Percentiles rank a stretch among this genome's conserved stretches.
These are phyloP conservation scores for Spiraea crenata DNA, from an alignment of 331 rosid species.

Conservation along the genomic window DNA sequence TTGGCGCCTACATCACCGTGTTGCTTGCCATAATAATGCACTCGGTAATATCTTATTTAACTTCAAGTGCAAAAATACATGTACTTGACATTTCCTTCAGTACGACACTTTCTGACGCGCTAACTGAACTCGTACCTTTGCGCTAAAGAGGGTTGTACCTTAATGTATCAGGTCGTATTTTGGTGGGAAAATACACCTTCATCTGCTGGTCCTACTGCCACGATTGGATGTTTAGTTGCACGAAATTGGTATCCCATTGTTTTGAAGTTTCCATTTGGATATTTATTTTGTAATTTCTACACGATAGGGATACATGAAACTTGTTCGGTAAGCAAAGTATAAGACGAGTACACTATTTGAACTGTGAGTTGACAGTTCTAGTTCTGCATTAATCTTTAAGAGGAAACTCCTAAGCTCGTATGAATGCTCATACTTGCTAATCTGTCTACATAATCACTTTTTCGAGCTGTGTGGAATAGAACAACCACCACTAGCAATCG, in stretches of 20 bases:
- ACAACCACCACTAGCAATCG: neutral
- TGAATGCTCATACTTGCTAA: no score
- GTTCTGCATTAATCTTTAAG: no score
- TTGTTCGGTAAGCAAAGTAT: no score
- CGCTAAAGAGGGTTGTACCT: neutral
- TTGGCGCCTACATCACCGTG: constrained; percentile 22
- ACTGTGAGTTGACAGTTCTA: no score
- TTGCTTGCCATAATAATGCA: constrained; percentile 14
- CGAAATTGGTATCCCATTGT: neutral
- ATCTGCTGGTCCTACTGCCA: neutral
- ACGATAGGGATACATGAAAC: neutral
- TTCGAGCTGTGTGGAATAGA: no score
- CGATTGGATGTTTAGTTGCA: neutral
- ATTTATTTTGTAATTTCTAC: neutral
- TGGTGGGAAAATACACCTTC: constrained; percentile 1
- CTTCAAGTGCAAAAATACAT: neutral
- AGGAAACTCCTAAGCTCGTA: no score
- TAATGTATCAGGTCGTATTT: neutral
- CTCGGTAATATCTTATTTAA: constrained; percentile 11
- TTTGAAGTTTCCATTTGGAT: neutral
- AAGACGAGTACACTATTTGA: no score
- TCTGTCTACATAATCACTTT: no score
- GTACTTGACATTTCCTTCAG: no score
- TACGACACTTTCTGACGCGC: neutral
- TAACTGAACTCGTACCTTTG: neutral